A percentile compares a stretch with the other conserved stretches of the same genome.
Conservation (phyloP, 495 filamentous ascomycete genomes). For the Umbilicaria muhlenbergii region DNA sequence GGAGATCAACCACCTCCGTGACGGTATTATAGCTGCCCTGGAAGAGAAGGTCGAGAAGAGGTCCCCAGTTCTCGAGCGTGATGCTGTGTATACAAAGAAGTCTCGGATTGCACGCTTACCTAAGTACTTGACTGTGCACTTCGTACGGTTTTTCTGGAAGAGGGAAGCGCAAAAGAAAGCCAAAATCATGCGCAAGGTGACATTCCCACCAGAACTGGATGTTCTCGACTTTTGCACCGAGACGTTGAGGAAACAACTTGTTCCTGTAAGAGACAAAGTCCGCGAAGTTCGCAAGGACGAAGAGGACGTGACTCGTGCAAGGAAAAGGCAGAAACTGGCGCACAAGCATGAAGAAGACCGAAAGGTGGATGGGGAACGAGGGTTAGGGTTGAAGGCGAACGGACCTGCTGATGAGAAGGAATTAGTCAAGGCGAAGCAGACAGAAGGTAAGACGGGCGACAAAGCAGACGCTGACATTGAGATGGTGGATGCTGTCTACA, state of each 20-base stretch:
- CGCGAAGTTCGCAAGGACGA: slow-evolving; percentile 92
- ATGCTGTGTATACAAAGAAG: slow-evolving; percentile 74
- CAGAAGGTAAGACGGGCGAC: slow-evolving; percentile 29
- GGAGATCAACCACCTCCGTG: slow-evolving; percentile 74
- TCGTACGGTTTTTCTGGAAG: slow-evolving; percentile 98
- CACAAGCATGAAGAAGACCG: slow-evolving; percentile 42
- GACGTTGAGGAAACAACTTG: slow-evolving; percentile 60
- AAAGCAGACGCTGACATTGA: slow-evolving; percentile 41
- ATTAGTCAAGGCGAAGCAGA: slow-evolving; percentile 29
- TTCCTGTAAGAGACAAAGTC: slow-evolving; percentile 88
- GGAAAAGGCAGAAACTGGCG: slow-evolving; percentile 72
- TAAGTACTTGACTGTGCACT: slow-evolving; percentile 92
- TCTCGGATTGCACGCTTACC: slow-evolving; percentile 79
- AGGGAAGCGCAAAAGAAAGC: slow-evolving; percentile 88
- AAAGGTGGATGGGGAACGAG: slow-evolving; percentile 22
- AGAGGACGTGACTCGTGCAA: slow-evolving; percentile 70
- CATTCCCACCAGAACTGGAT: slow-evolving; percentile 85
- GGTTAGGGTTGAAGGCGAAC: slow-evolving; percentile 33
- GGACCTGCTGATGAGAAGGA: slow-evolving; percentile 36
- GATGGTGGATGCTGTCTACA: slow-evolving; percentile 63
- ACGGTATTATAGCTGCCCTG: slow-evolving; percentile 69
- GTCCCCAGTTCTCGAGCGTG: slow-evolving; percentile 59
- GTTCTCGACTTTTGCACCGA: slow-evolving; percentile 92
- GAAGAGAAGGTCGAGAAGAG: slow-evolving; percentile 83
- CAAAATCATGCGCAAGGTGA: slow-evolving; percentile 98